Percentiles rank a stretch among this genome's conserved stretches.
Conservation (phyloP, 1,139 yeast species). For the Petasospora fabianii region DNA sequence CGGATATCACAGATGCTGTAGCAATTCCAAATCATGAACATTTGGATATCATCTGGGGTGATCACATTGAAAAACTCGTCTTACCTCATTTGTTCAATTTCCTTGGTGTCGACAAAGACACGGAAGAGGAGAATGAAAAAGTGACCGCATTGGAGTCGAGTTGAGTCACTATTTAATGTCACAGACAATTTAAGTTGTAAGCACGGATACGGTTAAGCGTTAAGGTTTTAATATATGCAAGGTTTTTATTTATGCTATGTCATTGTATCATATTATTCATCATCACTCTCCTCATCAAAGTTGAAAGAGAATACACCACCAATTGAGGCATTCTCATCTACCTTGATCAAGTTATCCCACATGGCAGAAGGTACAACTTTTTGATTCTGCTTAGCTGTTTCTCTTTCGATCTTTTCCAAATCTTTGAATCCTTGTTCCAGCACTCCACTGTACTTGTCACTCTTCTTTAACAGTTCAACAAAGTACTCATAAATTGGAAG, state of each 20-base stretch:
- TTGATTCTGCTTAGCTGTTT: constrained; percentile 27
- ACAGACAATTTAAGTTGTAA: too few relatives aligned
- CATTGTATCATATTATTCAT: constrained; percentile 1
- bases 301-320: constrained; percentile 21
- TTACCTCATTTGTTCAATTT: constrained; percentile 49
- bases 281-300: constrained; percentile 19
- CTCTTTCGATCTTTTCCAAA: constrained; percentile 32
- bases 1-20: constrained; percentile 30
- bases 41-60: constrained; percentile 87
- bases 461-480: constrained; percentile 39
- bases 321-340: constrained; percentile 3
- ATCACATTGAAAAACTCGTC: constrained; percentile 53
- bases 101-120: constrained; percentile 21
- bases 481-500: constrained; percentile 62
- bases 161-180: neutral
- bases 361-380: constrained; percentile 25
- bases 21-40: constrained; percentile 58
- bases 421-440: constrained; percentile 35
- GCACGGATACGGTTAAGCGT: too few relatives aligned
- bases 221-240: neutral
- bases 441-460: constrained; percentile 29
- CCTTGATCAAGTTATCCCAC: constrained; percentile 29
- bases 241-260: neutral
- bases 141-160: constrained; percentile 7
- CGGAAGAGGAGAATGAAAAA: constrained; percentile 10